phyloP scores from a whole-genome alignment of 1,139 yeast genomes.

The Kluyveromyces sp. region DNA sequence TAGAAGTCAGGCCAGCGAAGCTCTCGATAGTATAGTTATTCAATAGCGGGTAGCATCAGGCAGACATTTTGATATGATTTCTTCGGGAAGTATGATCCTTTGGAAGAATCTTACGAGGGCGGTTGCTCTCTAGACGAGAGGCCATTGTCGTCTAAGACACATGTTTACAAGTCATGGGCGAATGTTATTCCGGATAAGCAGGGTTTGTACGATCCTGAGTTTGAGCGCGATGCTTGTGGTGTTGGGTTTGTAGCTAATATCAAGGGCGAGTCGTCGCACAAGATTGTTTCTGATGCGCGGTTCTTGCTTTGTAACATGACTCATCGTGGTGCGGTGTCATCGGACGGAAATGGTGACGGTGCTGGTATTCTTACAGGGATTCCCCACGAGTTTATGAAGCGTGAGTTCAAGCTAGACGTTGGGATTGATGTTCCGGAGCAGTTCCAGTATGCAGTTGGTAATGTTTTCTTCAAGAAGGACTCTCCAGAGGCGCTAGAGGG shows the following conservation, averaged over 20 bases:
- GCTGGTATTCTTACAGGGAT: conserved; percentile 94
- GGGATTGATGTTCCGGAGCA: conserved; percentile 52
- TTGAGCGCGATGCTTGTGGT: conserved; percentile 97
- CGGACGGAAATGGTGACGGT: conserved; percentile 98
- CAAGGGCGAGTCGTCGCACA: conserved; percentile 81
- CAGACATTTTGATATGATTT: conserved; percentile 5
- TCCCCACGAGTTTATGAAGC: conserved; percentile 77
- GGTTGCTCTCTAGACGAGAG: conserved; percentile 35
- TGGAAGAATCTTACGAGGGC: conserved; percentile 26
- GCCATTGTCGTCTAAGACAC: conserved; percentile 57
- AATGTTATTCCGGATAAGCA: conserved; percentile 76
- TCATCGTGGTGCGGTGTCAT: conserved; percentile 95
- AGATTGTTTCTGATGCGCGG: conserved; percentile 86
- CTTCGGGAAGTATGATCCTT: conserved; percentile 24
- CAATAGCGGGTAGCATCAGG: not conserved
- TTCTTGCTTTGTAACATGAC: conserved; percentile 92
- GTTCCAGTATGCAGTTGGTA: conserved; percentile 94
- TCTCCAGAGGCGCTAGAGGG: conserved; percentile 43
- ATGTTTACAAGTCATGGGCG: conserved; percentile 76
- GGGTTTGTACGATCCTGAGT: conserved; percentile 90
- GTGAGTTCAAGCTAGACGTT: conserved; percentile 60
- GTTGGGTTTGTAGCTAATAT: conserved; percentile 96
- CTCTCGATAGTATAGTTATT: no score
- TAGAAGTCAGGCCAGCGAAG: no score
- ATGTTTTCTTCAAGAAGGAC: conserved; percentile 80